Percentiles rank a stretch among this genome's conserved stretches.
phyloP scores from a whole-genome alignment of 768 basidiomycete species.

The Candolleomyces aberdarensis region DNA sequence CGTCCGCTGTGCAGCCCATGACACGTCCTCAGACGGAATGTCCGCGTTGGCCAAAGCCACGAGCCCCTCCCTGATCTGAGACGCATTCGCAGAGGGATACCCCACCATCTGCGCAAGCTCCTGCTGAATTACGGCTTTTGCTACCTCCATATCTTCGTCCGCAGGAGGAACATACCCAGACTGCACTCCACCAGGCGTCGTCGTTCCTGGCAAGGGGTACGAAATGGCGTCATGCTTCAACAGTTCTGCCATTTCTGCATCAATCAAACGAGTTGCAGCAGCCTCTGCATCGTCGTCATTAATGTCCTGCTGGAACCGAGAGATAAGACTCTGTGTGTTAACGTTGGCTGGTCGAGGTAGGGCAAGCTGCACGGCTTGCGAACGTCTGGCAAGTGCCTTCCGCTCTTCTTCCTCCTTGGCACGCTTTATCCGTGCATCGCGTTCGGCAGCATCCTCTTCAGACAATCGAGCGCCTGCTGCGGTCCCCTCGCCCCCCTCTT shows the following conservation, averaged over 20 bases:
- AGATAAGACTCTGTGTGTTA: conserved; percentile 61
- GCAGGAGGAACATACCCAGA: conserved; percentile 73
- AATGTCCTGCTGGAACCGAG: conserved; percentile 45
- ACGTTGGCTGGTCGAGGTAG: conserved; percentile 87
- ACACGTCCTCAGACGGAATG: conserved; percentile 52
- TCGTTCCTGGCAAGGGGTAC: conserved; percentile 86
- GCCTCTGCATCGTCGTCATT: conserved; percentile 40
- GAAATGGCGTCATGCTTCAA: conserved; percentile 86
- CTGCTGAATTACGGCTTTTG: conserved; percentile 67
- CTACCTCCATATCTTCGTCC: conserved; percentile 69
- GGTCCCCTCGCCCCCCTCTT: conserved; percentile 70
- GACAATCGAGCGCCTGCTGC: conserved; percentile 29
- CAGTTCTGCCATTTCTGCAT: conserved; percentile 74
- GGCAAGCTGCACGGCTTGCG: conserved; percentile 74
- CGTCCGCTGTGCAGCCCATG: conserved; percentile 70
- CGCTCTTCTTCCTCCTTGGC: conserved; percentile 73
- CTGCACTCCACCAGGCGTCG: conserved; percentile 64
- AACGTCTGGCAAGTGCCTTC: conserved; percentile 77
- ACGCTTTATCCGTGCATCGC: conserved; percentile 72
- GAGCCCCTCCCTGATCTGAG: conserved; percentile 77
- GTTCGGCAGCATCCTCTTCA: conserved; percentile 90
- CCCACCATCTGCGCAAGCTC: conserved; percentile 83
- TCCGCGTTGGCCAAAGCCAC: conserved; percentile 61
- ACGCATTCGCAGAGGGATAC: conserved; percentile 77
- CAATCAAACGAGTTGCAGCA: conserved; percentile 61